Evolutionary conservation across 495 filamentous ascomycete species (phyloP).

Genomic region (Sordaria brevicollis): DNA sequence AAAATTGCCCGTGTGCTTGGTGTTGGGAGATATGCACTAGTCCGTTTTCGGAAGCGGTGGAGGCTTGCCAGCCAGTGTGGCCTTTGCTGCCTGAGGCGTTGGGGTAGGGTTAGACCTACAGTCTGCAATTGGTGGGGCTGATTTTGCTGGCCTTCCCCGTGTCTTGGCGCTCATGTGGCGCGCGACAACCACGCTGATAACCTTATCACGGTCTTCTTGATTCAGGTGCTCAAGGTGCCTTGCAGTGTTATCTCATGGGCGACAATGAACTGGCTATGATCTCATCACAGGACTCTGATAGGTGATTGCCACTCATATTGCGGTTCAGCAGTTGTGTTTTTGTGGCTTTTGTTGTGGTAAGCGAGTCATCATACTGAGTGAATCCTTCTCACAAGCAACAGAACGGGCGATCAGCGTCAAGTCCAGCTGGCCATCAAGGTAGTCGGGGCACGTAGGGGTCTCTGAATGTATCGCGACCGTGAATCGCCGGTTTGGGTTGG

Average conservation of each 20-base stretch:
- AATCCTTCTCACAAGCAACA: not conserved
- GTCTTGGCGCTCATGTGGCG: not conserved
- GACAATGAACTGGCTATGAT: not conserved
- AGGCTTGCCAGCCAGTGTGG: constrained; percentile 23
- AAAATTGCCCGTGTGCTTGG: constrained; percentile 26
- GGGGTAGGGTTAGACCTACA: constrained; percentile 40
- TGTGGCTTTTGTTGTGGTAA: not conserved
- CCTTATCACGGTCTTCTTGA: not conserved
- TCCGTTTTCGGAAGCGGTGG: constrained; percentile 21
- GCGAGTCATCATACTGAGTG: not conserved
- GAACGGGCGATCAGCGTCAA: not conserved
- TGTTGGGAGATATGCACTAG: constrained; percentile 23
- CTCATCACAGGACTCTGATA: not conserved
- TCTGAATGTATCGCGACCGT: not conserved
- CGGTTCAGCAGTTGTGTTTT: not conserved
- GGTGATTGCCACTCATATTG: not conserved
- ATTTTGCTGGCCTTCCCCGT: not conserved
- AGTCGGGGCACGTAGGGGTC: not conserved
- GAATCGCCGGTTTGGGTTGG: not conserved
- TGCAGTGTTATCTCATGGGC: not conserved
- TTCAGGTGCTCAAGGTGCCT: not conserved
- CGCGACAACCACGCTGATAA: not conserved
- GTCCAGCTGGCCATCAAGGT: not conserved
- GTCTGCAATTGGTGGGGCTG: constrained; percentile 8
- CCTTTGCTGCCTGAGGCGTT: constrained; percentile 26